These are phyloP conservation scores for Calonectria naviculata DNA, from an alignment of 2,329 filamentous ascomycete species.

Conservation along the genomic window DNA sequence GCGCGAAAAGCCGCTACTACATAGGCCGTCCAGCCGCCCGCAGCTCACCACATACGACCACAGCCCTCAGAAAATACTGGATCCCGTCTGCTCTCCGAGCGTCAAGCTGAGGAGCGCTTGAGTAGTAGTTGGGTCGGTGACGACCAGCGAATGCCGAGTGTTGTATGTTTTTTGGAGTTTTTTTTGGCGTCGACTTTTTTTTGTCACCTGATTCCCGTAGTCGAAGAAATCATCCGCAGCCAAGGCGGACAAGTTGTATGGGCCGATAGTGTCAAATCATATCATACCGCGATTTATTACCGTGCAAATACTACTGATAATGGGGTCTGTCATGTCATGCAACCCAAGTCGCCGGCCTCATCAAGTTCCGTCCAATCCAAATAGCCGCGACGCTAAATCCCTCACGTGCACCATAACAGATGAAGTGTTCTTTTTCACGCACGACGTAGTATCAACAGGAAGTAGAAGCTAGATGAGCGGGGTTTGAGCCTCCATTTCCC, in stretches of 20 bases:
- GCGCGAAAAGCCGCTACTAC: background rate
- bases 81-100: conserved; percentile 5
- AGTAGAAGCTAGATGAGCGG: too few relatives aligned
- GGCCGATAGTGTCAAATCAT: too few relatives aligned
- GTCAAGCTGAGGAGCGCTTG: conserved; percentile 8
- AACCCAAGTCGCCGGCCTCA: background rate
- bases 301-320: background rate
- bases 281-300: background rate
- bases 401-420: too few relatives aligned
- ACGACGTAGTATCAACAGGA: too few relatives aligned
- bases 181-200: background rate
- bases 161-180: background rate
- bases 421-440: too few relatives aligned
- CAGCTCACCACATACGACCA: background rate
- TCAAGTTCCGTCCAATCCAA: background rate
- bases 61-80: conserved; percentile 8
- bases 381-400: too few relatives aligned
- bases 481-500: too few relatives aligned
- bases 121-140: conserved; percentile 9
- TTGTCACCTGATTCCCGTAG: background rate
- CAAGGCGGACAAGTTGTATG: too few relatives aligned
- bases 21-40: background rate
- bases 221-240: background rate
- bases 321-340: background rate
- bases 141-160: conserved; percentile 7